A percentile compares a stretch with the other conserved stretches of the same genome.
phyloP scores from a whole-genome alignment of 75 land plant genomes.

The Isoetes taiwanensis region DNA sequence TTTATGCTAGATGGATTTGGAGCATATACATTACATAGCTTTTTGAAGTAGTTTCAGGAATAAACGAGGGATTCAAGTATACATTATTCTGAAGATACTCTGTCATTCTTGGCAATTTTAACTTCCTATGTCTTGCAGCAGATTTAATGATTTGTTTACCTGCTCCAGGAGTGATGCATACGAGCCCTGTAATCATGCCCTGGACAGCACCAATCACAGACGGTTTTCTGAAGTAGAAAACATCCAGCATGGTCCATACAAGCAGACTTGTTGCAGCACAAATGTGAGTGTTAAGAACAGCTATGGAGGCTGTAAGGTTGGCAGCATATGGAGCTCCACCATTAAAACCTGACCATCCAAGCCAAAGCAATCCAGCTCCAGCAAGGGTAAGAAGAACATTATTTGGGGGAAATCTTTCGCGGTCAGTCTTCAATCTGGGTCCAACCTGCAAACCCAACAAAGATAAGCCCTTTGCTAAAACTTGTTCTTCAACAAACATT shows the following conservation, averaged over 20 bases:
- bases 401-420: conserved; percentile 5
- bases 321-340: conserved; percentile 5
- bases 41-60: too few species aligned
- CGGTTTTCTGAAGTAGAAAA: conserved; percentile 1
- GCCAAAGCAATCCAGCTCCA: conserved; percentile 1
- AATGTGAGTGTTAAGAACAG: conserved; percentile 4
- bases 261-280: conserved; percentile 4
- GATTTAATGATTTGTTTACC: background rate
- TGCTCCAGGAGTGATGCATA: conserved; percentile 5
- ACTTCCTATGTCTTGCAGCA: too few species aligned
- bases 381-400: background rate
- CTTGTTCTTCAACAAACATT: background rate
- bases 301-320: background rate
- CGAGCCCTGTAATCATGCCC: conserved; percentile 3
- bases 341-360: background rate
- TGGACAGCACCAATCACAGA: conserved; percentile 5
- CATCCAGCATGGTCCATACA: conserved; percentile 3
- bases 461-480: background rate
- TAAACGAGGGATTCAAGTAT: too few species aligned
- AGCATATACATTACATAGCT: background rate
- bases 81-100: too few species aligned
- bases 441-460: background rate
- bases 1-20: too few species aligned
- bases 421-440: background rate
- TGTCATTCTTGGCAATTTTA: too few species aligned